Evolutionary conservation across 1,284 basidiomycete genomes (phyloP).

Genomic region (Pseudozyma hubeiensis): DNA sequence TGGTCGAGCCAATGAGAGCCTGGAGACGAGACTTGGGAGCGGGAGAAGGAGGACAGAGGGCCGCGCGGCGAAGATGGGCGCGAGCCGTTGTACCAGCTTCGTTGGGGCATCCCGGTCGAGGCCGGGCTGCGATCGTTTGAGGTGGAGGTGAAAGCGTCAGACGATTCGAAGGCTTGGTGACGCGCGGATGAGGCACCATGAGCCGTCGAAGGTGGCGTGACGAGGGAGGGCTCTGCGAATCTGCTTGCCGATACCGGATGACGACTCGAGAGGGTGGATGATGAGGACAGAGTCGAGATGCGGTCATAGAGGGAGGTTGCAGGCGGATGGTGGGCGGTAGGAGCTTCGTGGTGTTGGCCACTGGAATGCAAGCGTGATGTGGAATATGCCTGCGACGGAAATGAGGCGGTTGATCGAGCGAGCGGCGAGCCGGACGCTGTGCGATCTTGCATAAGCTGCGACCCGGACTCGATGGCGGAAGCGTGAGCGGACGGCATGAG

Average conservation of each 20-base stretch:
- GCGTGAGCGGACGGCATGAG: conserved; percentile 22
- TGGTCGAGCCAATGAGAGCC: conserved; percentile 27
- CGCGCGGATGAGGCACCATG: conserved; percentile 7
- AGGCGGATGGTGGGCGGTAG: conserved; percentile 4
- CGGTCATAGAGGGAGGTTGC: conserved; percentile 13
- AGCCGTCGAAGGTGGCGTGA: not conserved
- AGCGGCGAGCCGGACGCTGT: not conserved
- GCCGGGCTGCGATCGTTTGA: conserved; percentile 30
- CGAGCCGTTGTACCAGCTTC: conserved; percentile 31
- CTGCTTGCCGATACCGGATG: conserved; percentile 39
- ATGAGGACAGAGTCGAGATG: conserved; percentile 9
- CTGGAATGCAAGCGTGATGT: conserved; percentile 17
- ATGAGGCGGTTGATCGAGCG: conserved; percentile 2
- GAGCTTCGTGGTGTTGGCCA: conserved; percentile 10
- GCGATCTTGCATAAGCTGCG: conserved; percentile 7
- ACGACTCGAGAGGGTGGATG: conserved; percentile 14
- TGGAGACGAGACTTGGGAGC: conserved; percentile 30
- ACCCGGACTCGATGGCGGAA: not conserved
- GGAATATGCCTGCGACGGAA: conserved; percentile 8
- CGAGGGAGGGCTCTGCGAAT: conserved; percentile 11
- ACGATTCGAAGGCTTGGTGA: conserved; percentile 6
- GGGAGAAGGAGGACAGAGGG: conserved; percentile 13
- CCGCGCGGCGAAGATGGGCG: conserved; percentile 27
- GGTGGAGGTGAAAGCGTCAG: conserved; percentile 16
- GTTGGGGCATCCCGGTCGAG: conserved; percentile 20